phyloP scores from a whole-genome alignment of 2,329 filamentous ascomycete genomes.

The Trichoderma endophyticum region DNA sequence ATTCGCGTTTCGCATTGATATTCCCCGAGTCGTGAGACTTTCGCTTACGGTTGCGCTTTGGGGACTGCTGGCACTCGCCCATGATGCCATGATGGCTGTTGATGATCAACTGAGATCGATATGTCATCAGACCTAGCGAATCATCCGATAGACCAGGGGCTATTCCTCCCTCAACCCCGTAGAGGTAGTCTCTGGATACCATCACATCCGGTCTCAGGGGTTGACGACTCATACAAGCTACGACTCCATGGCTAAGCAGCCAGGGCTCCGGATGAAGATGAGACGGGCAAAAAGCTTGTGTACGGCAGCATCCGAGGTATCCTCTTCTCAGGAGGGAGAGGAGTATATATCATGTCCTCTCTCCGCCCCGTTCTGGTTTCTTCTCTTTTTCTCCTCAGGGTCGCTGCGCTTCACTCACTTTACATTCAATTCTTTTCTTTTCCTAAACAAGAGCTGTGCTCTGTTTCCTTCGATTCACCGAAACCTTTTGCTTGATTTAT shows the following conservation, averaged over 20 bases:
- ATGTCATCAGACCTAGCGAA: background rate
- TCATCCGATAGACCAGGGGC: background rate
- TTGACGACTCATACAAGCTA: background rate
- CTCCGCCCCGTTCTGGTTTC: background rate
- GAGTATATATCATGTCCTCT: conserved; percentile 9
- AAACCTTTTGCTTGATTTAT: background rate
- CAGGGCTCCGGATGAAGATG: background rate
- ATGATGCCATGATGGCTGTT: background rate
- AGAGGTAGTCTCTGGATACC: conserved; percentile 9
- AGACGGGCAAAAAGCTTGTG: background rate
- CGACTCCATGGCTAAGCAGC: background rate
- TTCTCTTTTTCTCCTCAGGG: conserved; percentile 15
- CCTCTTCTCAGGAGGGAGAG: background rate
- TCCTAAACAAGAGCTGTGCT: conserved; percentile 31
- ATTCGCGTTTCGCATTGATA: background rate
- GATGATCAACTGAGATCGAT: background rate
- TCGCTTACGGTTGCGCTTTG: background rate
- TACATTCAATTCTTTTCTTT: conserved; percentile 19
- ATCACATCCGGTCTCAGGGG: conserved; percentile 23
- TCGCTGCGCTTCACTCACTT: conserved; percentile 17
- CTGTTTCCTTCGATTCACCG: conserved; percentile 24
- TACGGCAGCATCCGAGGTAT: conserved; percentile 10
- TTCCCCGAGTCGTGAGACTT: background rate
- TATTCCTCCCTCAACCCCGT: background rate
- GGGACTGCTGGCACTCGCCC: background rate